Conservation (phyloP, 495 filamentous ascomycete species). For the Tuber umbilicatum region DNA sequence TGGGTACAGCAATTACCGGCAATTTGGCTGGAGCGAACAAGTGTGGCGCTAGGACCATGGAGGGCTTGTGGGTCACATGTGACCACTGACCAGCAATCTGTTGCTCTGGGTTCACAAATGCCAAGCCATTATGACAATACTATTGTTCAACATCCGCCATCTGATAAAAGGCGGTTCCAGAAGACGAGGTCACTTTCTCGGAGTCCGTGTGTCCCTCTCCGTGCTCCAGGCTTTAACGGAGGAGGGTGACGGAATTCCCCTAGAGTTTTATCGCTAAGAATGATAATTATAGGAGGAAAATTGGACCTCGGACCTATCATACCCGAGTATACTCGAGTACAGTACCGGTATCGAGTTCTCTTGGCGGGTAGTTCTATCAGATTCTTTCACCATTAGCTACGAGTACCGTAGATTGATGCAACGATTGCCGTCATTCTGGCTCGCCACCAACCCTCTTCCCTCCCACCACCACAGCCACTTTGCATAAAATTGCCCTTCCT, state of each 20-base stretch:
- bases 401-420: background rate
- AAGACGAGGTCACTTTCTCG: background rate
- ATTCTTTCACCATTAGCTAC: background rate
- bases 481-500: slow-evolving; percentile 34
- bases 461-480: background rate
- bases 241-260: background rate
- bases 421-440: slow-evolving; percentile 30
- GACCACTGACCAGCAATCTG: background rate
- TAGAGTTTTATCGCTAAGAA: background rate
- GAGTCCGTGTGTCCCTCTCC: background rate
- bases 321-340: background rate
- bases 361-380: background rate
- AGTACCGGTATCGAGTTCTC: background rate
- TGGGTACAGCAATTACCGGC: background rate
- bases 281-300: background rate
- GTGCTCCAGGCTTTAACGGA: background rate
- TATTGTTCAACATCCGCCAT: background rate
- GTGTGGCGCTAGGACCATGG: background rate
- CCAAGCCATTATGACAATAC: background rate
- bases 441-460: slow-evolving; percentile 25
- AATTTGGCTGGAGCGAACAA: background rate
- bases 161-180: background rate
- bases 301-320: background rate
- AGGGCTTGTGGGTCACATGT: background rate
- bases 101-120: background rate